Evolutionary conservation across 768 basidiomycete genomes (phyloP).

Genomic region (Termitomyces sp.): DNA sequence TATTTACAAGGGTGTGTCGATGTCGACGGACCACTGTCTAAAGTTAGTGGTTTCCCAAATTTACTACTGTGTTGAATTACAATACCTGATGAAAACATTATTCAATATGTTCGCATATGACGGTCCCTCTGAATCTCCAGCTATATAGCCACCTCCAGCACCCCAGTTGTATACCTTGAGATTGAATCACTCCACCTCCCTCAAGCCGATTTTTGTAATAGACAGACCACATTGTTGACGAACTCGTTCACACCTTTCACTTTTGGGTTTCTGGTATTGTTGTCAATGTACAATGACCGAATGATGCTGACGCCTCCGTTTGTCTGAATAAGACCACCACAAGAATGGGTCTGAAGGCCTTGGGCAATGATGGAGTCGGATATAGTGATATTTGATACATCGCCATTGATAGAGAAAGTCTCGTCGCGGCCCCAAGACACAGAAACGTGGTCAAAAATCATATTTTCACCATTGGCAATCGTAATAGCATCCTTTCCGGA

Average conservation of each 20-base stretch:
- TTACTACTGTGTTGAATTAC: neutral
- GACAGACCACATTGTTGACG: slow-evolving; percentile 29
- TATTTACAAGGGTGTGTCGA: slow-evolving; percentile 21
- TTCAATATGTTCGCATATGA: slow-evolving; percentile 30
- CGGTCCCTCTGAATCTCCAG: slow-evolving; percentile 28
- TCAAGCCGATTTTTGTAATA: neutral
- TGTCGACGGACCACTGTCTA: slow-evolving; percentile 26
- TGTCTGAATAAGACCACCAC: slow-evolving; percentile 31
- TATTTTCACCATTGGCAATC: slow-evolving; percentile 28
- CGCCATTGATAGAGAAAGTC: slow-evolving; percentile 30
- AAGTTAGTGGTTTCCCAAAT: neutral
- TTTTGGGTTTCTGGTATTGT: slow-evolving; percentile 31
- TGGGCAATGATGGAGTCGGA: slow-evolving; percentile 33
- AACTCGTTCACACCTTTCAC: slow-evolving; percentile 33
- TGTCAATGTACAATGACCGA: slow-evolving; percentile 31
- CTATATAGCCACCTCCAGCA: slow-evolving; percentile 29
- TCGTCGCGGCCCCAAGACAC: slow-evolving; percentile 31
- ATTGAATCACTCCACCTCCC: neutral
- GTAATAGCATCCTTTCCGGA: slow-evolving; percentile 29
- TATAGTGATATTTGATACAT: slow-evolving; percentile 31
- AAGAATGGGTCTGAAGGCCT: slow-evolving; percentile 30
- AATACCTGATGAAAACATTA: slow-evolving; percentile 29
- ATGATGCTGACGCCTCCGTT: slow-evolving; percentile 31
- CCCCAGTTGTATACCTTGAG: slow-evolving; percentile 30
- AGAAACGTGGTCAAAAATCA: slow-evolving; percentile 33